Percentiles rank a stretch among this genome's conserved stretches.
phyloP scores from a whole-genome alignment of 495 filamentous ascomycete genomes.

The Penicillium coprophilum region DNA sequence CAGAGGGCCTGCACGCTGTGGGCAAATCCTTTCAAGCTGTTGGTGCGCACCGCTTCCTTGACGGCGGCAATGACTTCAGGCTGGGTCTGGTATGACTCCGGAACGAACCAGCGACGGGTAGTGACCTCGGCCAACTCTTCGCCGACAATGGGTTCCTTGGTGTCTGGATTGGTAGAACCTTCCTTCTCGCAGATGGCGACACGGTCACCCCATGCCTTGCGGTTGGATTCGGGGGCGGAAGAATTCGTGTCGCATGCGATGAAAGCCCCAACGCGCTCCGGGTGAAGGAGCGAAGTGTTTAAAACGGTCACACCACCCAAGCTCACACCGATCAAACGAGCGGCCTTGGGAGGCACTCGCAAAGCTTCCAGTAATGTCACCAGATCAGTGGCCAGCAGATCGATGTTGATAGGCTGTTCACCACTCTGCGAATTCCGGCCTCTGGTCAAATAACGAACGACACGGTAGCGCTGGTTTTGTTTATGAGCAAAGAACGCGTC shows the following conservation, averaged over 20 bases:
- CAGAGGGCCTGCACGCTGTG: constrained; percentile 70
- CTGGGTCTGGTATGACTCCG: constrained; percentile 55
- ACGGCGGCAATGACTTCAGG: constrained; percentile 51
- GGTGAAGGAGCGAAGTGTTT: constrained; percentile 66
- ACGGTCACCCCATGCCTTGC: constrained; percentile 72
- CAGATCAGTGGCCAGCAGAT: constrained; percentile 66
- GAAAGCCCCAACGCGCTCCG: constrained; percentile 56
- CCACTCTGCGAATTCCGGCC: constrained; percentile 52
- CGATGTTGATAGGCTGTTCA: constrained; percentile 54
- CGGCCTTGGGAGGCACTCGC: constrained; percentile 55
- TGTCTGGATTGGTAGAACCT: constrained; percentile 39
- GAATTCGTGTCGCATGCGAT: constrained; percentile 78
- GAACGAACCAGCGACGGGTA: constrained; percentile 72
- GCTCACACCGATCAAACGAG: constrained; percentile 67
- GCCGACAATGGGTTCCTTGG: constrained; percentile 55
- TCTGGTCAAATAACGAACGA: constrained; percentile 70
- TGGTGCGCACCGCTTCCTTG: constrained; percentile 60
- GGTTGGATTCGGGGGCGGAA: constrained; percentile 64
- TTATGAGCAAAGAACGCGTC: constrained; percentile 56
- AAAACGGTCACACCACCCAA: constrained; percentile 76
- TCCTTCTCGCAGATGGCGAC: constrained; percentile 64
- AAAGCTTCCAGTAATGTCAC: constrained; percentile 56
- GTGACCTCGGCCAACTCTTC: constrained; percentile 63
- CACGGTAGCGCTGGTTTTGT: constrained; percentile 61
- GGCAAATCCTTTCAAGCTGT: constrained; percentile 68